phyloP scores from a whole-genome alignment of 129 eudicot species.

The Flaveria robusta region DNA sequence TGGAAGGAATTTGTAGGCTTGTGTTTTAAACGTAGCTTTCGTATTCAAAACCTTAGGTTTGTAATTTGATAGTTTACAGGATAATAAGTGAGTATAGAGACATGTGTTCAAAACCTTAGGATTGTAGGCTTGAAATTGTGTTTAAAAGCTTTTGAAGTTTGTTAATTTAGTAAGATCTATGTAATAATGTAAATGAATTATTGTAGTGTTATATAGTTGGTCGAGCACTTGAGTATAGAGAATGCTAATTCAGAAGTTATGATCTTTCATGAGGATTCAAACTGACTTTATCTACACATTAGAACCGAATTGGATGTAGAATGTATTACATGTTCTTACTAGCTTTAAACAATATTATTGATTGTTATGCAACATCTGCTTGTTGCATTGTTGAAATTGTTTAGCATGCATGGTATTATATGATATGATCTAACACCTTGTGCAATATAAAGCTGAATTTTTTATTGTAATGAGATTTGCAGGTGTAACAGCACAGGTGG shows the following conservation, averaged over 20 bases:
- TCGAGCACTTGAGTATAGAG: neutral
- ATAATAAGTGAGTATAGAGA: neutral
- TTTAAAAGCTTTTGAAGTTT: neutral
- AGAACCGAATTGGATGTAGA: neutral
- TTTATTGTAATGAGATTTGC: constrained; percentile 27
- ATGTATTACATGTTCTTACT: neutral
- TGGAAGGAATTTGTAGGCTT: no score
- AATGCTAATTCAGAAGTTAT: neutral
- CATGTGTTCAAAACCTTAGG: neutral
- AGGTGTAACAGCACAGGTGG: constrained; percentile 80
- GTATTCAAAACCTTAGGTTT: neutral
- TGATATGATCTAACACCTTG: neutral
- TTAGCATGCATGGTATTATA: neutral
- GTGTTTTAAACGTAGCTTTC: neutral
- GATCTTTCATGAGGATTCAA: neutral
- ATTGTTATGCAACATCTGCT: neutral
- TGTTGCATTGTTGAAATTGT: neutral
- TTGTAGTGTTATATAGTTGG: neutral
- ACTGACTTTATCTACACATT: neutral
- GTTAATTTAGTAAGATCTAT: neutral
- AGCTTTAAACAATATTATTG: neutral
- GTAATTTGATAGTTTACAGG: neutral
- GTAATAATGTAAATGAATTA: neutral
- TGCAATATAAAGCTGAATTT: constrained; percentile 19
- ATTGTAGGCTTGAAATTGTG: neutral